These are phyloP conservation scores for Setomelanomma holmii DNA, from an alignment of 2,329 filamentous ascomycete genomes.

Conservation along the genomic window DNA sequence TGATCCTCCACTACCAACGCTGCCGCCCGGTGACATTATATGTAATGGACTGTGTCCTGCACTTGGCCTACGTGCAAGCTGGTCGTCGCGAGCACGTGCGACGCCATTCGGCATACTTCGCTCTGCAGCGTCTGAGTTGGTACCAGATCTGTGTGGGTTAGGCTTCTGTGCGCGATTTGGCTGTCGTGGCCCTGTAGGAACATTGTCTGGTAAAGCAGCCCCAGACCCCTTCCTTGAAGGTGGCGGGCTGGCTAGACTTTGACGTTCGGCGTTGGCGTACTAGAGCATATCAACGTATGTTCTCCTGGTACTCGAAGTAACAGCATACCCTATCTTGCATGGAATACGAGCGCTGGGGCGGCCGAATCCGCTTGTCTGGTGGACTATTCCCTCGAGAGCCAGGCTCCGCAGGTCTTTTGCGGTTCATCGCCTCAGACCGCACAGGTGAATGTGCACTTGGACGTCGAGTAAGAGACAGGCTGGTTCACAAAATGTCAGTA, in stretches of 20 bases:
- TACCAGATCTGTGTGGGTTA: conserved; percentile 17
- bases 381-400: conserved; percentile 26
- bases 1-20: conserved; percentile 21
- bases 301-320: no score
- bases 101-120: not conserved
- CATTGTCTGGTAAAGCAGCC: conserved; percentile 5
- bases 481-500: no score
- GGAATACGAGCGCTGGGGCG: not conserved
- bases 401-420: conserved; percentile 22
- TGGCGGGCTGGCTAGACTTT: conserved; percentile 7
- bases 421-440: conserved; percentile 13
- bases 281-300: conserved; percentile 7
- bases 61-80: not conserved
- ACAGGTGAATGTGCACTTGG: not conserved
- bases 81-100: not conserved
- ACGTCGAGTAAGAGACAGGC: not conserved
- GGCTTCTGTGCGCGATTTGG: conserved; percentile 6
- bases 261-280: conserved; percentile 11
- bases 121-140: not conserved
- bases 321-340: conserved; percentile 10
- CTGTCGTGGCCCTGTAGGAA: conserved; percentile 7
- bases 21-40: conserved; percentile 14
- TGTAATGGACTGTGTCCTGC: conserved; percentile 7
- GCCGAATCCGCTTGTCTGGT: conserved; percentile 23
- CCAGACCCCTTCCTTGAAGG: conserved; percentile 19